Evolutionary conservation across 805 yeast species (phyloP).

Genomic region (Candida nanaspora): DNA sequence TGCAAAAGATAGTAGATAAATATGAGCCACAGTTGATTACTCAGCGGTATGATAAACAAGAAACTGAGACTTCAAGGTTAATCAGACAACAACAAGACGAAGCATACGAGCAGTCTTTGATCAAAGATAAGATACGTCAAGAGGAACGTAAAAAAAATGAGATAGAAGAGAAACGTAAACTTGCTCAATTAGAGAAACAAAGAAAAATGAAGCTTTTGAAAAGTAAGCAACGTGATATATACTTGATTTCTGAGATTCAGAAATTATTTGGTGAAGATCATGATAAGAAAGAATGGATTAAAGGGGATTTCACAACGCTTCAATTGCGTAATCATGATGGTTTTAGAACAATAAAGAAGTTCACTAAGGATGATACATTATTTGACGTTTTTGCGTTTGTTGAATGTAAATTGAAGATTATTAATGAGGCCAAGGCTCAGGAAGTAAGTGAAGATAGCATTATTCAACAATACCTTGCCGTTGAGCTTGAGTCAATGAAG

Average conservation of each 20-base stretch:
- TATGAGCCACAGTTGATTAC: constrained; percentile 55
- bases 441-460: constrained; percentile 4
- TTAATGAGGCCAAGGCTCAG: no score
- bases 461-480: no score
- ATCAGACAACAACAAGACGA: constrained; percentile 58
- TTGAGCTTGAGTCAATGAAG: neutral
- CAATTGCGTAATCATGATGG: constrained; percentile 54
- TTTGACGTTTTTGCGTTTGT: constrained; percentile 44
- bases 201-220: constrained; percentile 11
- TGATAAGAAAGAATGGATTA: constrained; percentile 10
- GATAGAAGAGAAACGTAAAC: constrained; percentile 15
- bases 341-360: constrained; percentile 36
- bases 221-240: constrained; percentile 14
- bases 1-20: constrained; percentile 37
- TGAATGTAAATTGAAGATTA: constrained; percentile 29
- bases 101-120: constrained; percentile 56
- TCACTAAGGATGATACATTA: constrained; percentile 31
- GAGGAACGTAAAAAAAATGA: constrained; percentile 29
- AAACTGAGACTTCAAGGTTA: constrained; percentile 48
- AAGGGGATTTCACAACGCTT: constrained; percentile 31
- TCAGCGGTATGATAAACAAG: constrained; percentile 55
- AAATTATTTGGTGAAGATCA: constrained; percentile 4
- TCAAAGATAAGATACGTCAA: constrained; percentile 48
- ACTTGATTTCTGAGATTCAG: constrained; percentile 11
- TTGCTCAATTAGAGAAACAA: constrained; percentile 11